phyloP scores from a whole-genome alignment of 2,329 filamentous ascomycete genomes.

The Graphilbum ipis-grandicollis region DNA sequence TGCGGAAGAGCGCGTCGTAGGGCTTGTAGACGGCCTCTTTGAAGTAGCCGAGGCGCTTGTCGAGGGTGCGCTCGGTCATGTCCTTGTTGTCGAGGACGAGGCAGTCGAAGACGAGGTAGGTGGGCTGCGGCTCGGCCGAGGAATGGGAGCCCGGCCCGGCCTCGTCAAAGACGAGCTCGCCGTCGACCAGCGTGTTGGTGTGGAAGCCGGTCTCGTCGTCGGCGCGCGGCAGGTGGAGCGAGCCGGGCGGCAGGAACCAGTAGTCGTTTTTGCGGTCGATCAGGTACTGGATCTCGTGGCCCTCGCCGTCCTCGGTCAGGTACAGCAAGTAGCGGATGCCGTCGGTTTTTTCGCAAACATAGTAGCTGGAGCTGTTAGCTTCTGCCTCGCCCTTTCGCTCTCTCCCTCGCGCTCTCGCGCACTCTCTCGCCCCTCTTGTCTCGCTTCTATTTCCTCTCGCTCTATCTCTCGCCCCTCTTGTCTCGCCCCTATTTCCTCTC shows the following conservation, averaged over 20 bases:
- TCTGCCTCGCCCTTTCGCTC: not conserved
- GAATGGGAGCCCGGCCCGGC: constrained; percentile 36
- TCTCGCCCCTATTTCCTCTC: not conserved
- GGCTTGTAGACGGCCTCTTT: constrained; percentile 58
- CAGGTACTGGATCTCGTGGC: constrained; percentile 62
- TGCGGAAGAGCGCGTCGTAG: constrained; percentile 43
- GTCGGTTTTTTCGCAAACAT: constrained; percentile 96
- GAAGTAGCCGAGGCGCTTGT: constrained; percentile 81
- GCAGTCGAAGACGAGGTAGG: constrained; percentile 88
- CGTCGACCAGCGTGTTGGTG: constrained; percentile 68
- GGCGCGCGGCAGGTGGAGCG: constrained; percentile 65
- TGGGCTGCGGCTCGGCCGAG: constrained; percentile 53
- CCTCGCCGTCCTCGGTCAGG: constrained; percentile 48
- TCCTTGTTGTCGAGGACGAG: constrained; percentile 62
- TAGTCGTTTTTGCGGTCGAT: constrained; percentile 98
- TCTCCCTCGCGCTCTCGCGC: not conserved
- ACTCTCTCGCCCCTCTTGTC: not conserved
- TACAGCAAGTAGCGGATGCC: constrained; percentile 93
- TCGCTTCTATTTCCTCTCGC: not conserved
- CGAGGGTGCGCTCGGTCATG: constrained; percentile 62
- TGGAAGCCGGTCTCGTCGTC: constrained; percentile 48
- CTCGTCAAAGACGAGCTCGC: constrained; percentile 81
- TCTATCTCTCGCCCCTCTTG: not conserved
- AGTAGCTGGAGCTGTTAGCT: constrained; percentile 46
- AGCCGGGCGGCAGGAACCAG: constrained; percentile 56